Evolutionary conservation across 768 basidiomycete genomes (phyloP).

Genomic region (Pisolithus marmoratus): DNA sequence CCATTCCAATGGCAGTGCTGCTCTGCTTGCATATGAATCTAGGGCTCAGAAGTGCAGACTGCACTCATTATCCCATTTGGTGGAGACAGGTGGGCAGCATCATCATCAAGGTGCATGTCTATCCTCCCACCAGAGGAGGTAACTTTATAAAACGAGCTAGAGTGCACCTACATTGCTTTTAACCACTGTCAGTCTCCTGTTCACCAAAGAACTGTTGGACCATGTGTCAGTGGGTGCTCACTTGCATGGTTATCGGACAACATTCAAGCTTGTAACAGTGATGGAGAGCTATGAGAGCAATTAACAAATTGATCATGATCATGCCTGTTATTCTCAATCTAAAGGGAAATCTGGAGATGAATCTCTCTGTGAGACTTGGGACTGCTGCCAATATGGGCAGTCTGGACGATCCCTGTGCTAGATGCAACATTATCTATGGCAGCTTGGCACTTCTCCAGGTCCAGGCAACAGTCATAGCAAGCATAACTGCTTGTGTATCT

Average conservation of each 20-base stretch:
- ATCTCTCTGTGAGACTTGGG: conserved; percentile 89
- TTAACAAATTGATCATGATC: conserved; percentile 96
- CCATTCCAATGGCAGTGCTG: too few relatives aligned
- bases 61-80: conserved; percentile 12
- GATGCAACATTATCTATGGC: conserved; percentile 66
- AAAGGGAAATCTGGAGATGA: conserved; percentile 98
- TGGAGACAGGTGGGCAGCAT: conserved; percentile 60
- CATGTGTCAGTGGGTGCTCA: conserved; percentile 63
- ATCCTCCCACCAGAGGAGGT: not conserved
- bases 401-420: conserved; percentile 63
- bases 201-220: conserved; percentile 88
- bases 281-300: conserved; percentile 93
- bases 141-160: conserved; percentile 36
- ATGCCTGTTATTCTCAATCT: conserved; percentile 91
- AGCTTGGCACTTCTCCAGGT: conserved; percentile 87
- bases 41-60: conserved; percentile 23
- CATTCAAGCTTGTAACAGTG: too few relatives aligned
- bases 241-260: too few relatives aligned
- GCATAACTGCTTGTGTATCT: conserved; percentile 74
- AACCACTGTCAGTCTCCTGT: conserved; percentile 75
- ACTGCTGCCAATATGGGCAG: conserved; percentile 94
- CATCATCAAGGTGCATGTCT: conserved; percentile 58
- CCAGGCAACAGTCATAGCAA: conserved; percentile 86
- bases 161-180: conserved; percentile 83
- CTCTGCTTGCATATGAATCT: too few relatives aligned